A percentile compares a stretch with the other conserved stretches of the same genome.
Conservation (phyloP, 2,329 filamentous ascomycete species). For the Colletotrichum simmondsii region DNA sequence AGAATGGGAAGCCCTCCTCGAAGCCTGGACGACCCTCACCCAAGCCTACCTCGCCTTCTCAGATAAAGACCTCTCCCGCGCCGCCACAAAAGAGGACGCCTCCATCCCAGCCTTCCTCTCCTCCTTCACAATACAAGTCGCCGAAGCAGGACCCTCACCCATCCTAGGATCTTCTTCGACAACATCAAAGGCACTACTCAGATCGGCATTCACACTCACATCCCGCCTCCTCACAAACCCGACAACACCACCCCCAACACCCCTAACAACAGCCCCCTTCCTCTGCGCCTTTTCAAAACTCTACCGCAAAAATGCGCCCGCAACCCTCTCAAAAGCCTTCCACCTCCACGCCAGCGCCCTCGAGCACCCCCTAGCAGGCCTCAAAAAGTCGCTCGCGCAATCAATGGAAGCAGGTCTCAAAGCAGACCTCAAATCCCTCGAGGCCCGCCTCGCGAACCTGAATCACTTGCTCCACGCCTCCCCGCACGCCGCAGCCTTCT, state of each 20-base stretch:
- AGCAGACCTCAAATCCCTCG: slow-evolving; percentile 64
- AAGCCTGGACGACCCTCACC: slow-evolving; percentile 79
- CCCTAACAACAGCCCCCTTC: slow-evolving; percentile 72
- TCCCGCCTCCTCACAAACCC: slow-evolving; percentile 62
- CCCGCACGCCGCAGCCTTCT: slow-evolving; percentile 65
- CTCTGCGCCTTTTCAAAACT: slow-evolving; percentile 74
- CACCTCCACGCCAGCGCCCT: slow-evolving; percentile 58
- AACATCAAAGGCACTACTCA: slow-evolving; percentile 62
- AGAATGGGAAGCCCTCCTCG: slow-evolving; percentile 83
- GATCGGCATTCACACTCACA: slow-evolving; percentile 72
- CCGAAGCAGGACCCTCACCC: slow-evolving; percentile 45
- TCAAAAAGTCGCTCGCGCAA: slow-evolving; percentile 72
- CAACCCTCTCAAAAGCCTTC: slow-evolving; percentile 59
- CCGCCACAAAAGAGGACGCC: slow-evolving; percentile 66
- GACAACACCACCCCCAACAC: slow-evolving; percentile 51
- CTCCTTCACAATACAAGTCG: slow-evolving; percentile 71
- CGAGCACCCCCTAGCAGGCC: slow-evolving; percentile 64
- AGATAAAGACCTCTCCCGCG: slow-evolving; percentile 63
- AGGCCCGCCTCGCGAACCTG: slow-evolving; percentile 66
- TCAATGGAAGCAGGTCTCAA: slow-evolving; percentile 71
- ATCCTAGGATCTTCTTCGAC: slow-evolving; percentile 46
- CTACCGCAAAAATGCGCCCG: slow-evolving; percentile 72
- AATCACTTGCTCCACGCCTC: slow-evolving; percentile 74
- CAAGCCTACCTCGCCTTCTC: slow-evolving; percentile 72
- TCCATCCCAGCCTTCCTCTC: slow-evolving; percentile 69